phyloP scores from a whole-genome alignment of 2,329 filamentous ascomycete species.

The Pezicula neosporulosa region DNA sequence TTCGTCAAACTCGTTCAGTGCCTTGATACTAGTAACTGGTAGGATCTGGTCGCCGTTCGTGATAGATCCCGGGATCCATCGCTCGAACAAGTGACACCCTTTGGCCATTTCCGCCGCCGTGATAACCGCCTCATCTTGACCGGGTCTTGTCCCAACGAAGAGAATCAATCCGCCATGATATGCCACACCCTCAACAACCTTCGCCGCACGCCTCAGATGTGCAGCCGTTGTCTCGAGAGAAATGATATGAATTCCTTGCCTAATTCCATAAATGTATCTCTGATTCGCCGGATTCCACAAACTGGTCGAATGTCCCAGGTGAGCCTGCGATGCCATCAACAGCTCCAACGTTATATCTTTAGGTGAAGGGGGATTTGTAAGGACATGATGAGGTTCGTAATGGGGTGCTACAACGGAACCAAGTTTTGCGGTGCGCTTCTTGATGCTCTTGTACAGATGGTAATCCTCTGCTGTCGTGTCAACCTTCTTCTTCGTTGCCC shows the following conservation, averaged over 20 bases:
- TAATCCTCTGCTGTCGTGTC: constrained; percentile 19
- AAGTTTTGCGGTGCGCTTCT: constrained; percentile 41
- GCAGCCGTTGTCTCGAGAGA: constrained; percentile 84
- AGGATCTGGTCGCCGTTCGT: constrained; percentile 92
- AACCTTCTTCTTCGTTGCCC: constrained; percentile 4
- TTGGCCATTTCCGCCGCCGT: constrained; percentile 73
- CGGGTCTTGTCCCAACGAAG: constrained; percentile 83
- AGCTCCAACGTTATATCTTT: constrained; percentile 86
- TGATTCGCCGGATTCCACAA: constrained; percentile 95
- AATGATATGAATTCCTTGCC: constrained; percentile 89
- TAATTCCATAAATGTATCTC: constrained; percentile 88
- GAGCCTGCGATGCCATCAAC: constrained; percentile 80
- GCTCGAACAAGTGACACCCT: constrained; percentile 85
- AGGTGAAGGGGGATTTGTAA: constrained; percentile 70
- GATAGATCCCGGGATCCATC: constrained; percentile 88
- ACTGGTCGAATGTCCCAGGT: constrained; percentile 86
- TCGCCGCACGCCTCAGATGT: constrained; percentile 87
- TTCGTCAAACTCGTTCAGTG: constrained; percentile 74
- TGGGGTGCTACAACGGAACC: constrained; percentile 47
- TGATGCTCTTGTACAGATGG: constrained; percentile 29
- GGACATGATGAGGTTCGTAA: constrained; percentile 64
- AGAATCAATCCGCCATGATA: constrained; percentile 80
- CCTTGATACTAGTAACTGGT: constrained; percentile 62
- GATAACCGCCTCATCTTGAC: constrained; percentile 78
- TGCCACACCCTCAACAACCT: constrained; percentile 84